Conservation (phyloP, 441 rosid species). For the Aleurites moluccanus region DNA sequence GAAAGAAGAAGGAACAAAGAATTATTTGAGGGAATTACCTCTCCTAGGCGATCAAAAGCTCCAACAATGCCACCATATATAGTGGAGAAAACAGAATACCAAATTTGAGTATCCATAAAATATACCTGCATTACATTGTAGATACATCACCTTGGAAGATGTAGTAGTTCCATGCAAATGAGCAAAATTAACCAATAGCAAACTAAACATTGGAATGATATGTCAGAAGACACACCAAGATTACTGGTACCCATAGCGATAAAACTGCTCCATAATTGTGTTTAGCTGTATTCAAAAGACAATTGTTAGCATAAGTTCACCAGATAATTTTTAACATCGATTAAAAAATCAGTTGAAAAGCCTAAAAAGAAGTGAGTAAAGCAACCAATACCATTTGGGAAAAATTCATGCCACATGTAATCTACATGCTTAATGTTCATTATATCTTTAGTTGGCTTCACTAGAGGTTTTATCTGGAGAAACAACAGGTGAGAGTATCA, state of each 20-base stretch:
- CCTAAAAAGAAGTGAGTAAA: conserved; percentile 15
- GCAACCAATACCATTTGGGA: conserved; percentile 61
- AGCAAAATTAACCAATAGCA: neutral
- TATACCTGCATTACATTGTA: conserved; percentile 60
- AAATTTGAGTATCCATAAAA: conserved; percentile 98
- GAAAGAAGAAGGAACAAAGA: neutral
- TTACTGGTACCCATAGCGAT: conserved; percentile 85
- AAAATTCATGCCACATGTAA: conserved; percentile 92
- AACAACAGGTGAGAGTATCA: conserved; percentile 17
- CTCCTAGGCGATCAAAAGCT: conserved; percentile 97
- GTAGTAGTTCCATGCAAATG: conserved; percentile 11
- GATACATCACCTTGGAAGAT: conserved; percentile 21
- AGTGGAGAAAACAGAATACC: conserved; percentile 93
- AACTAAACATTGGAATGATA: conserved; percentile 2
- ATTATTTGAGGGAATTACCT: conserved; percentile 50
- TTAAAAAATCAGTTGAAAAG: conserved; percentile 16
- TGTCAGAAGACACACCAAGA: conserved; percentile 47
- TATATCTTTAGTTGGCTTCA: conserved; percentile 90
- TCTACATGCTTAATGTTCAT: conserved; percentile 65
- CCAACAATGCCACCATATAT: conserved; percentile 92
- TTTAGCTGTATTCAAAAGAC: conserved; percentile 50
- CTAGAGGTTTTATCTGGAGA: conserved; percentile 75
- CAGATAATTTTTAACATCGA: conserved; percentile 27
- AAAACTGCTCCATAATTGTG: conserved; percentile 73
- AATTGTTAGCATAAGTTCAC: conserved; percentile 28